phyloP scores from a whole-genome alignment of 805 yeast genomes.

The Spathaspora sp. region DNA sequence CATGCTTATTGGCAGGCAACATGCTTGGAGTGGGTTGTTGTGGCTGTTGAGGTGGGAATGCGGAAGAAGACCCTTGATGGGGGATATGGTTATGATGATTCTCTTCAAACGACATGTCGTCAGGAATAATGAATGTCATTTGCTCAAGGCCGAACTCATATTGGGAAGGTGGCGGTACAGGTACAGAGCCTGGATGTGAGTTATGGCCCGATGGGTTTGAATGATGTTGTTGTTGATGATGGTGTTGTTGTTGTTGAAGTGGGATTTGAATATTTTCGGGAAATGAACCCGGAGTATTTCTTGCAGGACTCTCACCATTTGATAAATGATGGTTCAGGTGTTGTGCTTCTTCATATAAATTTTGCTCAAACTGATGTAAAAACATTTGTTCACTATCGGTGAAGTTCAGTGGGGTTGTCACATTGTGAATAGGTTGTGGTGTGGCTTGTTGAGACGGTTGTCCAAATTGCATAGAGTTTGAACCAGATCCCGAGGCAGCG shows the following conservation, averaged over 20 bases:
- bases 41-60: conserved; percentile 22
- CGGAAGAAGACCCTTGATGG: conserved; percentile 13
- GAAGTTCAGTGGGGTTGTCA: conserved; percentile 11
- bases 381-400: conserved; percentile 23
- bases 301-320: conserved; percentile 1
- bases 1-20: conserved; percentile 16
- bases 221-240: conserved; percentile 3
- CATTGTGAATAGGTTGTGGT: not conserved
- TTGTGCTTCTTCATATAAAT: conserved; percentile 15
- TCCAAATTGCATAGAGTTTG: not conserved
- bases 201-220: conserved; percentile 5
- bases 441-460: conserved; percentile 4
- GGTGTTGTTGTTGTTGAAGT: conserved; percentile 1
- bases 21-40: conserved; percentile 22
- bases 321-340: conserved; percentile 11
- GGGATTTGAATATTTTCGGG: not conserved
- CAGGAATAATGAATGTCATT: conserved; percentile 22
- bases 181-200: conserved; percentile 4
- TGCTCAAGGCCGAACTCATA: conserved; percentile 22
- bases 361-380: conserved; percentile 27
- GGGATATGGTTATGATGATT: conserved; percentile 5
- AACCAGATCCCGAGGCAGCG: not conserved
- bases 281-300: not conserved
- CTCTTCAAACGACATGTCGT: conserved; percentile 12
- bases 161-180: conserved; percentile 6